phyloP scores from a whole-genome alignment of 2,329 filamentous ascomycete species.

The Aspergillus pseudoviridinutans region DNA sequence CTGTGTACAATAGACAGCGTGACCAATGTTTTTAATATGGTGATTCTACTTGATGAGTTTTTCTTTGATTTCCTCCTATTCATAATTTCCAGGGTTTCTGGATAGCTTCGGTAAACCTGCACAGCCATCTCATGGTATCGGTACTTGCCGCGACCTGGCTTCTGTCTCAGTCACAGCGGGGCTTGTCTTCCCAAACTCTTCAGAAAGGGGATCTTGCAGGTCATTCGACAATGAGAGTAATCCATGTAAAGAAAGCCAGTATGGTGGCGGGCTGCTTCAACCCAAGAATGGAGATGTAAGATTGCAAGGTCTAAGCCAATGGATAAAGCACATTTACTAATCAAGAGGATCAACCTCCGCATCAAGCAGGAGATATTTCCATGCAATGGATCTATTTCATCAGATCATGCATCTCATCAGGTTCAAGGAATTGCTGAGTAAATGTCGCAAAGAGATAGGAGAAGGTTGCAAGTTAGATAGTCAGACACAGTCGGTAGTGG shows the following conservation, averaged over 20 bases:
- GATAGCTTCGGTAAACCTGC: neutral
- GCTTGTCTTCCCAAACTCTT: neutral
- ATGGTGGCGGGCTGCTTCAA: neutral
- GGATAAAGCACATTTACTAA: neutral
- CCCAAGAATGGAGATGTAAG: neutral
- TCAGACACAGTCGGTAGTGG: conserved; percentile 12
- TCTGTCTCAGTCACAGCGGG: neutral
- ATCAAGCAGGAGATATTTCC: neutral
- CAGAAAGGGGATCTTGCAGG: neutral
- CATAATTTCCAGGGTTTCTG: neutral
- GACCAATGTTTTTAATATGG: neutral
- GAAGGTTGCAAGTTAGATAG: conserved; percentile 7
- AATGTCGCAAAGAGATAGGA: conserved; percentile 7
- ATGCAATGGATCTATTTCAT: conserved; percentile 4
- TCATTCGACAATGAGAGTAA: neutral
- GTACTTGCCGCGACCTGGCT: neutral
- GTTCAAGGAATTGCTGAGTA: conserved; percentile 4
- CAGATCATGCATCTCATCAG: conserved; percentile 16
- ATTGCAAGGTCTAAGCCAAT: neutral
- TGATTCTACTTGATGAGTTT: neutral
- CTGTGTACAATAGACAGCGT: neutral
- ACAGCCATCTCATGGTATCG: neutral
- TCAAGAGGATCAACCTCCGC: neutral
- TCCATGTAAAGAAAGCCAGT: neutral
- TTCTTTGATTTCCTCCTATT: neutral